phyloP scores from a whole-genome alignment of 768 basidiomycete species.

The Rhizopogon salebrosus region DNA sequence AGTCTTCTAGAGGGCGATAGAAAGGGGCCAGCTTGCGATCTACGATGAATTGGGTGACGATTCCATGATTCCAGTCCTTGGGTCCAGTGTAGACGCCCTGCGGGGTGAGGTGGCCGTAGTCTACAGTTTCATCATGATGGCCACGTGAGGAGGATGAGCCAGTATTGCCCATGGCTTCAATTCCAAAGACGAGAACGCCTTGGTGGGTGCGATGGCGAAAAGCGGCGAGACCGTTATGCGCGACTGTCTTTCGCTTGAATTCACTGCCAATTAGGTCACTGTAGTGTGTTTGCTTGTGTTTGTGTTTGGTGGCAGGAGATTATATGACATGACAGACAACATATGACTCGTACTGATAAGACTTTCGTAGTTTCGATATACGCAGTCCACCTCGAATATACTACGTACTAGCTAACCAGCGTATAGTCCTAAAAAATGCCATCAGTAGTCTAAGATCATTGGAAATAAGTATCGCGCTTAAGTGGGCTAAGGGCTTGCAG shows the following conservation, averaged over 20 bases:
- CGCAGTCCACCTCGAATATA: too few species aligned
- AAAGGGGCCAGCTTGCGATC: constrained; percentile 91
- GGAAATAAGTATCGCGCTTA: too few species aligned
- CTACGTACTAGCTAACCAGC: too few species aligned
- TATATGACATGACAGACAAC: too few species aligned
- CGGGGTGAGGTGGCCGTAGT: constrained; percentile 75
- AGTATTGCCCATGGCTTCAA: constrained; percentile 68
- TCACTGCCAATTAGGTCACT: constrained; percentile 8
- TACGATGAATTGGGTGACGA: constrained; percentile 84
- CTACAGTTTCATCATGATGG: constrained; percentile 79
- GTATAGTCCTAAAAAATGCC: too few species aligned
- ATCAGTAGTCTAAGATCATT: too few species aligned
- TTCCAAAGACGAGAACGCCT: background rate
- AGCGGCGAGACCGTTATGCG: background rate
- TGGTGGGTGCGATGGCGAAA: background rate
- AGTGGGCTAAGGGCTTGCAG: too few species aligned
- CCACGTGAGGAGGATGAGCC: constrained; percentile 69
- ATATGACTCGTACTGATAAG: too few species aligned
- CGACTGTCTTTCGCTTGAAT: constrained; percentile 1
- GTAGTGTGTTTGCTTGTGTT: constrained; percentile 5
- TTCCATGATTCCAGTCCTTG: constrained; percentile 84
- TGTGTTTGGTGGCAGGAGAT: constrained; percentile 4
- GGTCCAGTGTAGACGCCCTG: constrained; percentile 83
- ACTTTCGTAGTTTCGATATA: too few species aligned
- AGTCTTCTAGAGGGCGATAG: constrained; percentile 94